Percentiles rank a stretch among this genome's conserved stretches.
Evolutionary conservation across 331 rosid species (phyloP).

Genomic region (Saraca asoca): DNA sequence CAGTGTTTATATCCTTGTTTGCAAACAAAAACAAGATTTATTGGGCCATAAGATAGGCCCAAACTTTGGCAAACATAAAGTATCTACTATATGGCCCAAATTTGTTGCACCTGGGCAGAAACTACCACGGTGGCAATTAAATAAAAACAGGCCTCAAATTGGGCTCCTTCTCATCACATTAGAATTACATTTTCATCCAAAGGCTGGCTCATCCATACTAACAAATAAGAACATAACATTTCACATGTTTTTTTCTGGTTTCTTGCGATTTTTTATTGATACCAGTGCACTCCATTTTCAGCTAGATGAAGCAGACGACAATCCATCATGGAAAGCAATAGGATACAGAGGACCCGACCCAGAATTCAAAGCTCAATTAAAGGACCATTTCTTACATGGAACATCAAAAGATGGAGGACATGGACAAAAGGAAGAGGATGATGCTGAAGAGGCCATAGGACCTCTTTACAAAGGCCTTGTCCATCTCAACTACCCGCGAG

Average conservation of each 20-base stretch:
- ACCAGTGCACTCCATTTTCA: constrained; percentile 31
- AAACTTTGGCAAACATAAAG: too few species aligned
- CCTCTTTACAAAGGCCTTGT: constrained; percentile 68
- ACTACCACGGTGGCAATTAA: too few species aligned
- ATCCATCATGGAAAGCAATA: constrained; percentile 75
- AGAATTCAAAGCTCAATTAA: constrained; percentile 51
- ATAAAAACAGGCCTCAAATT: too few species aligned
- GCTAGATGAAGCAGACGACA: constrained; percentile 65
- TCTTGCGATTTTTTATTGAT: constrained; percentile 9
- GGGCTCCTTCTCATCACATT: too few species aligned
- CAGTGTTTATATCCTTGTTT: too few species aligned
- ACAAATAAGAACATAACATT: neutral
- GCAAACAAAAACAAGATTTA: too few species aligned
- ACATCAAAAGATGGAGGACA: constrained; percentile 26
- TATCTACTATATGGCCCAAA: too few species aligned
- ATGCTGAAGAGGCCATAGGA: constrained; percentile 48
- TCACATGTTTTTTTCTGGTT: neutral
- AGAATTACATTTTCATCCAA: too few species aligned
- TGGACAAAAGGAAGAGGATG: constrained; percentile 28
- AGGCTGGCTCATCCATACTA: too few species aligned
- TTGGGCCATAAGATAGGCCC: too few species aligned
- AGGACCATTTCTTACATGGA: constrained; percentile 32
- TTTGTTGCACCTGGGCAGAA: too few species aligned
- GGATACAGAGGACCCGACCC: constrained; percentile 76
- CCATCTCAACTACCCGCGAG: constrained; percentile 44